Evolutionary conservation across 257 asterid species (phyloP).

Genomic region (Rauvolfia tetraphylla): DNA sequence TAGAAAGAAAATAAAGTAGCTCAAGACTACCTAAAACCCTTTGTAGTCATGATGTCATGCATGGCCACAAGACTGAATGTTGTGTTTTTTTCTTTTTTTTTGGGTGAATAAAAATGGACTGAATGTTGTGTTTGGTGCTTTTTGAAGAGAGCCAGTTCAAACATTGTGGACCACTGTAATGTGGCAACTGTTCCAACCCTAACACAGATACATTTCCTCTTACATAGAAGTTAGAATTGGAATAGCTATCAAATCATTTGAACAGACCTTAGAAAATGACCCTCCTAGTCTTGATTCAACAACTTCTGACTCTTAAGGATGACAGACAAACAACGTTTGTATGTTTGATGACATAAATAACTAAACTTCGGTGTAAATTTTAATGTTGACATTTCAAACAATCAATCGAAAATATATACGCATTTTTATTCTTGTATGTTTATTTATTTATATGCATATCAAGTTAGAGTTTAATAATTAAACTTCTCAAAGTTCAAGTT

Average conservation of each 20-base stretch:
- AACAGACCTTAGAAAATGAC: not conserved
- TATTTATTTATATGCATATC: not conserved
- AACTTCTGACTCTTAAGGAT: not conserved
- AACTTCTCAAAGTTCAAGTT: not conserved
- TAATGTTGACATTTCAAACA: not conserved
- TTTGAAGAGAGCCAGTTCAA: not conserved
- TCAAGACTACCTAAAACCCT: not conserved
- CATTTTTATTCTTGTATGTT: not conserved
- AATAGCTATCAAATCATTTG: constrained; percentile 4
- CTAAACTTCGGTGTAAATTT: not conserved
- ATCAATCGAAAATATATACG: not conserved
- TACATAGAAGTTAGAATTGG: not conserved
- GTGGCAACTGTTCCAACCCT: not conserved
- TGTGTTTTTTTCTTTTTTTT: not conserved
- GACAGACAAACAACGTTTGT: not conserved
- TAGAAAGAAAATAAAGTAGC: not conserved
- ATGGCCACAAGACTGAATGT: not conserved
- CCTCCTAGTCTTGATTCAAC: not conserved
- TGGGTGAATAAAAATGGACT: too few species aligned
- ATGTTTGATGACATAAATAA: not conserved
- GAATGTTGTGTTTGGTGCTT: not conserved
- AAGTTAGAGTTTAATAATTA: not conserved
- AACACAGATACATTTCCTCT: not conserved
- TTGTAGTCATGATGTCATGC: not conserved
- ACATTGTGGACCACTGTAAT: not conserved